Conservation (phyloP, 257 asterid species). For the Jasminum sambac region DNA sequence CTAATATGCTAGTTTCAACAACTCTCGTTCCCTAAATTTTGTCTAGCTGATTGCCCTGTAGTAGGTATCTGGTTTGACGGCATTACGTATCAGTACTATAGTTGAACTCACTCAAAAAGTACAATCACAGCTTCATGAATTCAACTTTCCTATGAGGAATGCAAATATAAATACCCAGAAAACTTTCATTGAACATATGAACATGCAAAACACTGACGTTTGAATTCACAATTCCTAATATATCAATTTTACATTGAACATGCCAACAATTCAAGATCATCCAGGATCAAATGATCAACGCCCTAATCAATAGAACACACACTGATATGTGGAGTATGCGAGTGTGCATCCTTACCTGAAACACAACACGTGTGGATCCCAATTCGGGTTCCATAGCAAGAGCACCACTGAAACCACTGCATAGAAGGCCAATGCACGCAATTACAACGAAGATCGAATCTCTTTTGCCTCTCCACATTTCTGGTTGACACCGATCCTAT, state of each 20-base stretch:
- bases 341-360: slow-evolving; percentile 43
- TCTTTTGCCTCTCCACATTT: slow-evolving; percentile 34
- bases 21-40: slow-evolving; percentile 1
- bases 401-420: slow-evolving; percentile 31
- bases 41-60: neutral
- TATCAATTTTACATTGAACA: neutral
- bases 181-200: neutral
- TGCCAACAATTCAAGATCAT: neutral
- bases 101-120: neutral
- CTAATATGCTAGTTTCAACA: slow-evolving; percentile 18
- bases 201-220: neutral
- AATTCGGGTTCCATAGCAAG: slow-evolving; percentile 51
- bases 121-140: neutral
- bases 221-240: neutral
- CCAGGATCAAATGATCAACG: slow-evolving; percentile 16
- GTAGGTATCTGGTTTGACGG: neutral
- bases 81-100: too few species aligned
- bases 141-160: neutral
- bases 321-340: neutral
- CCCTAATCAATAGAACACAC: neutral
- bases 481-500: slow-evolving; percentile 28
- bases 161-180: neutral
- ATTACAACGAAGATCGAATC: slow-evolving; percentile 33
- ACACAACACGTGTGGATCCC: slow-evolving; percentile 66
- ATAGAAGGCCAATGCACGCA: slow-evolving; percentile 30